Evolutionary conservation across 768 basidiomycete genomes (phyloP).

Genomic region (Flagelloscypha sp.): DNA sequence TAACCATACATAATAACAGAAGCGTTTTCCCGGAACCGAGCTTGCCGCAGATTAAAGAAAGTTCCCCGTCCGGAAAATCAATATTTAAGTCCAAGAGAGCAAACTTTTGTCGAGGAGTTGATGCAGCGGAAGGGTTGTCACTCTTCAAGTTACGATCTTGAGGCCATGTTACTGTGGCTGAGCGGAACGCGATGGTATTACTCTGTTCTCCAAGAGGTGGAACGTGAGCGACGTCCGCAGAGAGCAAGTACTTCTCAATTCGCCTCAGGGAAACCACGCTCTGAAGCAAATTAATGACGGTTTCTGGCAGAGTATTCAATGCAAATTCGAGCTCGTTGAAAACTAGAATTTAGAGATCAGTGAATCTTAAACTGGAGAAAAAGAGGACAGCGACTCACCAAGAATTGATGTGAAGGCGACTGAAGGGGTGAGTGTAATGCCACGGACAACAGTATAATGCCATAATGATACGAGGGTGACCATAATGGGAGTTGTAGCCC

Average conservation of each 20-base stretch:
- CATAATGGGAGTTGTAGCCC: constrained; percentile 43
- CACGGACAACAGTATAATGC: constrained; percentile 67
- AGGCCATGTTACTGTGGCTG: constrained; percentile 88
- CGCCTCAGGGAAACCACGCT: constrained; percentile 79
- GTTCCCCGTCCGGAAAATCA: constrained; percentile 68
- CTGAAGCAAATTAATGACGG: constrained; percentile 85
- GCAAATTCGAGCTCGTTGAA: constrained; percentile 87
- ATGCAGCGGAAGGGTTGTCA: constrained; percentile 41
- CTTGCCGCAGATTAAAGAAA: constrained; percentile 83
- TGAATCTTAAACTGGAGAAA: not conserved
- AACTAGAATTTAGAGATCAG: constrained; percentile 33
- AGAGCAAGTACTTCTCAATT: constrained; percentile 82
- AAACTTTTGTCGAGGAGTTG: constrained; percentile 77
- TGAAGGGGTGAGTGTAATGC: constrained; percentile 67
- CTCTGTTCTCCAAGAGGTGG: constrained; percentile 48
- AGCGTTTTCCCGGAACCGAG: constrained; percentile 87
- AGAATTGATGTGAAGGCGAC: constrained; percentile 65
- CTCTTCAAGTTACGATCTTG: constrained; percentile 54
- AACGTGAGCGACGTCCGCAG: constrained; percentile 61
- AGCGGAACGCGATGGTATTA: constrained; percentile 65
- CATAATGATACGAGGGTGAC: constrained; percentile 58
- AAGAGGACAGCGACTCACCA: constrained; percentile 26
- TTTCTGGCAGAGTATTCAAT: constrained; percentile 82
- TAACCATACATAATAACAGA: constrained; percentile 54
- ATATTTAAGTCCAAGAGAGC: constrained; percentile 70